Evolutionary conservation across 1,284 basidiomycete species (phyloP).

Genomic region (Trichosporon sp.): DNA sequence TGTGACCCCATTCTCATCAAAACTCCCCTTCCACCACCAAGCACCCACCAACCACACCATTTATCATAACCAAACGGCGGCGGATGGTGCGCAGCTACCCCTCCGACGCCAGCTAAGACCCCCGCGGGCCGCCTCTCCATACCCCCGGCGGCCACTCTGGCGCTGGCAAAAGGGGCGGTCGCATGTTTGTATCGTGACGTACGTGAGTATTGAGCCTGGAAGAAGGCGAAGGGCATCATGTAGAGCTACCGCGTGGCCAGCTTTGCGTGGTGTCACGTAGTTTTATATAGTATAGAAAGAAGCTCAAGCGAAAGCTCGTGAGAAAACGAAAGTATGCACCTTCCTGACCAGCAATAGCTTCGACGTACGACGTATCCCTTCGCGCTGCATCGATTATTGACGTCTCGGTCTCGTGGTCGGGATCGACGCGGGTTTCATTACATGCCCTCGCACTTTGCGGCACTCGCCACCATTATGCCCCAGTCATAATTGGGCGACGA

Average conservation of each 20-base stretch:
- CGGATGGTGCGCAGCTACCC: neutral
- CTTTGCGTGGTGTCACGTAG: neutral
- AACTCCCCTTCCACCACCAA: neutral
- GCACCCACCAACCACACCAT: neutral
- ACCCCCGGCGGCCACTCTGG: neutral
- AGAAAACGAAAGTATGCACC: conserved; percentile 11
- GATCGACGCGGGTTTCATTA: neutral
- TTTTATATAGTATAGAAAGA: conserved; percentile 17
- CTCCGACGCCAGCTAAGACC: neutral
- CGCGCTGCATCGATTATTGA: too few relatives aligned
- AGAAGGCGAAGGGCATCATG: conserved; percentile 2
- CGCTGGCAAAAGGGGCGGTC: neutral
- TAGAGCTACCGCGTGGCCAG: neutral
- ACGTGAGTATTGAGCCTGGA: neutral
- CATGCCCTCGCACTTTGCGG: neutral
- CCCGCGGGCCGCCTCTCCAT: neutral
- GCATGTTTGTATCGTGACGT: conserved; percentile 21
- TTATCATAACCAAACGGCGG: neutral
- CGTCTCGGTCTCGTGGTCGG: neutral
- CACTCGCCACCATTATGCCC: neutral
- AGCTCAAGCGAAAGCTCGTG: conserved; percentile 3
- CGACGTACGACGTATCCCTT: too few relatives aligned
- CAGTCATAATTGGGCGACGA: neutral
- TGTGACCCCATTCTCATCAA: neutral
- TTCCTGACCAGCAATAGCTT: neutral